These are phyloP conservation scores for Tolypocladium endophyticum DNA, from an alignment of 2,329 filamentous ascomycete genomes.

Conservation along the genomic window DNA sequence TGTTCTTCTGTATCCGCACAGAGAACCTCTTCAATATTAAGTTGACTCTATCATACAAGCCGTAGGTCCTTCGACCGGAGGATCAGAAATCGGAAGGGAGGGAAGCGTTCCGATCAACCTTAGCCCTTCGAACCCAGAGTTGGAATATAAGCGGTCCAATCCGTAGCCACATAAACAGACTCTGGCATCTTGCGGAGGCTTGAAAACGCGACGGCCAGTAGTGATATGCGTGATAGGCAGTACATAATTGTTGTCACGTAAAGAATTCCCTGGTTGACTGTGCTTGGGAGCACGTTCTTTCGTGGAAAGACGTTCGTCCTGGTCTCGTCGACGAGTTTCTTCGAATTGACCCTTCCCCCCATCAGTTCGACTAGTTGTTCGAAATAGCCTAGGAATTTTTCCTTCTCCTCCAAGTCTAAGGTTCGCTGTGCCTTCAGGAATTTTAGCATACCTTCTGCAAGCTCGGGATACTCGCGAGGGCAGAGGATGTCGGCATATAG, in stretches of 20 bases:
- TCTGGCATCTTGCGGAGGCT: neutral
- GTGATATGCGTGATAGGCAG: neutral
- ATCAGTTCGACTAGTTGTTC: neutral
- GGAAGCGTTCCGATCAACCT: neutral
- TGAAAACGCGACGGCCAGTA: neutral
- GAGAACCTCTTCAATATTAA: too few relatives aligned
- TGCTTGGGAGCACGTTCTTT: neutral
- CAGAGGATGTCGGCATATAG: neutral
- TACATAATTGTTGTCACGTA: neutral
- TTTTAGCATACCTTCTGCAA: neutral
- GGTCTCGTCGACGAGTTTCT: neutral
- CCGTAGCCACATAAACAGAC: neutral
- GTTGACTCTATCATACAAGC: too few relatives aligned
- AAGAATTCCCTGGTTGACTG: neutral
- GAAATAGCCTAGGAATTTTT: neutral
- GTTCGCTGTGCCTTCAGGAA: neutral
- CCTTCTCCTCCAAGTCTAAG: neutral
- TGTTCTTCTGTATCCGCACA: too few relatives aligned
- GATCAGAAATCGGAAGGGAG: neutral
- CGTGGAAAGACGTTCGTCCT: neutral
- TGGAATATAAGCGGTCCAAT: neutral
- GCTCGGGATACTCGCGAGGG: neutral
- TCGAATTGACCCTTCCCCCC: neutral
- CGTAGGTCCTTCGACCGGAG: neutral
- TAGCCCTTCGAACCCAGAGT: neutral